Evolutionary conservation across 2,329 filamentous ascomycete genomes (phyloP).

Genomic region (Bipolaris bicolor): DNA sequence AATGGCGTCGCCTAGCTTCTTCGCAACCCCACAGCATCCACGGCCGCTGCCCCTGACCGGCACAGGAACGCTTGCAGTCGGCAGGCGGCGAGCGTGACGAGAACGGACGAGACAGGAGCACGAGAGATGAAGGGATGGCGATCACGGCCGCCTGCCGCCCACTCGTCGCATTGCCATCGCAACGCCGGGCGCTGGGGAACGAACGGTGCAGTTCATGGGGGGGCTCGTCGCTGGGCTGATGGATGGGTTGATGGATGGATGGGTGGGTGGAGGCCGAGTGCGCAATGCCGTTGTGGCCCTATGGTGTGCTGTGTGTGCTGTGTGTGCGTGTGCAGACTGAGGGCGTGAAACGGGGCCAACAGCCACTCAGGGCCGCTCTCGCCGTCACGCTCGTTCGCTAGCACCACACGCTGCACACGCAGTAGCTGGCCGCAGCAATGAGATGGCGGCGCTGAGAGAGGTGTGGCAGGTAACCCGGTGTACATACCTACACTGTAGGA

Average conservation of each 20-base stretch:
- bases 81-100: constrained; percentile 7
- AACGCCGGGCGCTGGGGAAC: not conserved
- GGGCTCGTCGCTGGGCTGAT: not conserved
- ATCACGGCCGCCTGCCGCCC: constrained; percentile 22
- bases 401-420: not conserved
- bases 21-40: constrained; percentile 11
- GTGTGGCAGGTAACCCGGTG: not conserved
- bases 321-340: not conserved
- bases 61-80: constrained; percentile 11
- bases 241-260: too few species aligned
- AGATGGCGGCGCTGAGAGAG: too few species aligned
- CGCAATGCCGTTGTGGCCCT: too few species aligned
- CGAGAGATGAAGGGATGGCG: constrained; percentile 30
- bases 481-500: not conserved
- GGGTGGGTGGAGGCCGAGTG: too few species aligned
- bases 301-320: not conserved
- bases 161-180: constrained; percentile 23
- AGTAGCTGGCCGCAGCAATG: too few species aligned
- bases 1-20: constrained; percentile 15
- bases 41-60: constrained; percentile 21
- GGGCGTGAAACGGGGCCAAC: constrained; percentile 7
- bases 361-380: constrained; percentile 7
- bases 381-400: not conserved
- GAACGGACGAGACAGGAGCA: constrained; percentile 5
- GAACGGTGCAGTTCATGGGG: not conserved